A percentile compares a stretch with the other conserved stretches of the same genome.
Conservation (phyloP, 2,329 filamentous ascomycete species). For the Fusarium euwallaceae region DNA sequence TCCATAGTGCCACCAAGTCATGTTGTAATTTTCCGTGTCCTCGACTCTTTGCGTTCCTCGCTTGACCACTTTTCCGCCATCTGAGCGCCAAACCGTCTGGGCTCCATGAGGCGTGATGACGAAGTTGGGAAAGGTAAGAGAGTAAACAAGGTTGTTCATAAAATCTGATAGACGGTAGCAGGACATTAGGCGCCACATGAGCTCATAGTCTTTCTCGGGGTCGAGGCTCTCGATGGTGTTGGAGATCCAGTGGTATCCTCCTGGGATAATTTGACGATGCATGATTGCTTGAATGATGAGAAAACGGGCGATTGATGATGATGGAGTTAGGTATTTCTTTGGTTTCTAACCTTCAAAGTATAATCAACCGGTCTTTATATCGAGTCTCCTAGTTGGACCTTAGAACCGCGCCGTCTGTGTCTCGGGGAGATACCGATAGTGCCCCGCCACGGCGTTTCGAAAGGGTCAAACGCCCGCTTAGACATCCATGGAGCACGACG, state of each 20-base stretch:
- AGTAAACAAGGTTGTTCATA: slow-evolving; percentile 14
- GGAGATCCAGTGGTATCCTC: slow-evolving; percentile 20
- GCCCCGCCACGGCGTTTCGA: background rate
- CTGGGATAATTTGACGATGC: background rate
- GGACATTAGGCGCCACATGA: slow-evolving; percentile 13
- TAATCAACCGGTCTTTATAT: background rate
- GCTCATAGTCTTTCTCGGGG: slow-evolving; percentile 15
- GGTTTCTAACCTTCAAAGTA: background rate
- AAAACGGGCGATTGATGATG: background rate
- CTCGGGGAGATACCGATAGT: background rate
- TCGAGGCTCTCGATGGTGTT: slow-evolving; percentile 10
- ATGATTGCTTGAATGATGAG: background rate
- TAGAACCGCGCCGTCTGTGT: background rate
- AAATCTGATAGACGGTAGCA: slow-evolving; percentile 18
- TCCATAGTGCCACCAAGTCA: slow-evolving; percentile 19
- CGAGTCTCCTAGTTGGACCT: background rate
- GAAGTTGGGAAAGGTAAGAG: slow-evolving; percentile 15
- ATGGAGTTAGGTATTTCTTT: background rate
- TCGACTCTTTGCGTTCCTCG: slow-evolving; percentile 13
- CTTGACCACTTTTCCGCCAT: slow-evolving; percentile 17
- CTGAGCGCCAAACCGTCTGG: slow-evolving; percentile 10
- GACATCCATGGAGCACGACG: background rate
- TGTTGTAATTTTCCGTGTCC: slow-evolving; percentile 18
- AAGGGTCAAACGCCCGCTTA: background rate
- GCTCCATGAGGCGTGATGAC: slow-evolving; percentile 12